Conservation (phyloP, 1,284 basidiomycete genomes). For the Moesziomyces globuligerus region DNA sequence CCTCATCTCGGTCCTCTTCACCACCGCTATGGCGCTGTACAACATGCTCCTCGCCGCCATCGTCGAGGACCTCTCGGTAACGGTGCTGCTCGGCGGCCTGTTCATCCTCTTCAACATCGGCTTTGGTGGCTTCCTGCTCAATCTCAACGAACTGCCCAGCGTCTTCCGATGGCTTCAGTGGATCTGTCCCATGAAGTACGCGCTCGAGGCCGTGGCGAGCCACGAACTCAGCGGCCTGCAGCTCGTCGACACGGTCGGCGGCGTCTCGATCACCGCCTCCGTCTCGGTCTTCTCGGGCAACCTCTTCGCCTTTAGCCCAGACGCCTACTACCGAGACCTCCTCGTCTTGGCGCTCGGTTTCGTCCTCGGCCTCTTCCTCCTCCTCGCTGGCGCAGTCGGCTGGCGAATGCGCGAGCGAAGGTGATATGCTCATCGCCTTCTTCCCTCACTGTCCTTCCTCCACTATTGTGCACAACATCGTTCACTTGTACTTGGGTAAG, state of each 20-base stretch:
- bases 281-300: conserved; percentile 46
- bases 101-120: conserved; percentile 58
- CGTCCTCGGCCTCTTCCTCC: conserved; percentile 40
- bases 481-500: no score
- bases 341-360: conserved; percentile 52
- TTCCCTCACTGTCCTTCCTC: conserved; percentile 1
- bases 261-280: conserved; percentile 24
- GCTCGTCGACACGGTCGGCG: conserved; percentile 43
- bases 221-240: conserved; percentile 49
- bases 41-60: conserved; percentile 51
- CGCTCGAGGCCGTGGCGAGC: conserved; percentile 54
- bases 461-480: neutral
- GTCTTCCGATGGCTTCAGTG: conserved; percentile 57
- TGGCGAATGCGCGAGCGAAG: conserved; percentile 43
- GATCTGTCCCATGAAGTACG: conserved; percentile 55
- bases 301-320: conserved; percentile 48
- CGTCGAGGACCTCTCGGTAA: conserved; percentile 45
- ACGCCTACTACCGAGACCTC: conserved; percentile 54
- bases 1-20: conserved; percentile 53
- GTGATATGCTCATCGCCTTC: conserved; percentile 5
- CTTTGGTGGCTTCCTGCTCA: conserved; percentile 58
- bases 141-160: conserved; percentile 39
- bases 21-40: conserved; percentile 45
- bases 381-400: conserved; percentile 28
- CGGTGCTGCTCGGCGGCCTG: conserved; percentile 46